Percentiles rank a stretch among this genome's conserved stretches.
phyloP scores from a whole-genome alignment of 306 rosid species.

The Acmispon strigosus region DNA sequence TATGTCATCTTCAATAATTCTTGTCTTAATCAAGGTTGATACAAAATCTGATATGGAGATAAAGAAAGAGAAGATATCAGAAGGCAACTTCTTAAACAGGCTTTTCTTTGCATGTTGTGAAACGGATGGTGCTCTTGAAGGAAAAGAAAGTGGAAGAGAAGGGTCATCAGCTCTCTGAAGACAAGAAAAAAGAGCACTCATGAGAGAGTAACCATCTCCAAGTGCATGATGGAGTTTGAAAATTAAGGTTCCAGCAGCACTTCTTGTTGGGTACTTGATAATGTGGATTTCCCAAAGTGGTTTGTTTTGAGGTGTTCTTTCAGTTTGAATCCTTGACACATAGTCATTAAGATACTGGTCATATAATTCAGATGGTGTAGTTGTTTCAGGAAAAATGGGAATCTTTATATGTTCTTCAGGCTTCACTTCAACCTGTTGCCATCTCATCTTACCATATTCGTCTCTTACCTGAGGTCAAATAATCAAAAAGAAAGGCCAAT shows the following conservation, averaged over 20 bases:
- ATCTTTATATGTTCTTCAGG: constrained; percentile 42
- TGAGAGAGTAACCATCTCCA: constrained; percentile 59
- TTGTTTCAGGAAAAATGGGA: constrained; percentile 28
- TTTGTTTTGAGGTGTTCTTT: constrained; percentile 23
- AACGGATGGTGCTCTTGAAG: constrained; percentile 2
- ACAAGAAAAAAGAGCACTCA: constrained; percentile 59
- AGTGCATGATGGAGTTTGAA: constrained; percentile 54
- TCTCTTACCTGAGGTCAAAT: constrained; percentile 27
- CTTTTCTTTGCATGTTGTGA: background rate
- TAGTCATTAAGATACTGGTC: constrained; percentile 36
- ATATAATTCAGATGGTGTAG: constrained; percentile 27
- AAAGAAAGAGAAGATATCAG: background rate
- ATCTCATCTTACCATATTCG: constrained; percentile 26
- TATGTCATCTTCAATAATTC: constrained; percentile 31
- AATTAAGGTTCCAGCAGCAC: constrained; percentile 29
- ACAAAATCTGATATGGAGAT: constrained; percentile 34
- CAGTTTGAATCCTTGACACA: constrained; percentile 15
- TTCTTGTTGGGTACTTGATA: constrained; percentile 48
- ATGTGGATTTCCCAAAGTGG: constrained; percentile 58
- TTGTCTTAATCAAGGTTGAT: constrained; percentile 27
- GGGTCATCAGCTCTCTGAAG: constrained; percentile 44
- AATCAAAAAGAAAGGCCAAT: background rate
- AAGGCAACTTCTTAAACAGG: background rate
- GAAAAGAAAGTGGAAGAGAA: constrained; percentile 53
- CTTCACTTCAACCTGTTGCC: constrained; percentile 44